Conservation (phyloP, 2,329 filamentous ascomycete species). For the Westerdykella aurantiaca region DNA sequence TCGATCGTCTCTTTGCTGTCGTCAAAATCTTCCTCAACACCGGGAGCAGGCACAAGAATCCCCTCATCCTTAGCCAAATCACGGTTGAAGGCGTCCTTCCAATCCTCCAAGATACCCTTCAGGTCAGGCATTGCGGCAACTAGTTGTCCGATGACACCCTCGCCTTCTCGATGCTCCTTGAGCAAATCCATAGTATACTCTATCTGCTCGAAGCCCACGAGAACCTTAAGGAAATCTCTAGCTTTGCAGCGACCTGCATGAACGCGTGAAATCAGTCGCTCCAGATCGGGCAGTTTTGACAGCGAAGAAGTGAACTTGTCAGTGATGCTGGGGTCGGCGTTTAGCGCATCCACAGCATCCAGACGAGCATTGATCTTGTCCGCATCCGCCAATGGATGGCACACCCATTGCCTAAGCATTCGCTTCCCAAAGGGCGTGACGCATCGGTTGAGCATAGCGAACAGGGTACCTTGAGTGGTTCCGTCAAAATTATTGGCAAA, state of each 20-base stretch:
- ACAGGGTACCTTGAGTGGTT: conserved; percentile 77
- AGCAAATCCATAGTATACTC: conserved; percentile 87
- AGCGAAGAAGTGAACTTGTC: conserved; percentile 86
- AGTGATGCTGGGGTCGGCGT: conserved; percentile 71
- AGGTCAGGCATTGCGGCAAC: conserved; percentile 83
- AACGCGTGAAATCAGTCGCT: conserved; percentile 87
- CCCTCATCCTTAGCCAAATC: conserved; percentile 71
- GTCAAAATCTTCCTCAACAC: conserved; percentile 90
- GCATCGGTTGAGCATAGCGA: conserved; percentile 84
- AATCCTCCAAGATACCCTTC: conserved; percentile 65
- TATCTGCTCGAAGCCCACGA: conserved; percentile 97
- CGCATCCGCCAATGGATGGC: conserved; percentile 84
- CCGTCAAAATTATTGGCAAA: conserved; percentile 92
- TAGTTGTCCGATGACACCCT: conserved; percentile 78
- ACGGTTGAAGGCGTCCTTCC: conserved; percentile 89
- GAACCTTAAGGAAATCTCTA: conserved; percentile 85
- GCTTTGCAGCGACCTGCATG: conserved; percentile 87
- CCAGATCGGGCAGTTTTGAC: conserved; percentile 86
- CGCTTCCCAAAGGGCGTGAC: conserved; percentile 96
- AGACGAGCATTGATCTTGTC: conserved; percentile 85
- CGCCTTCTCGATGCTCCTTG: conserved; percentile 64
- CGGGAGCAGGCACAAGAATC: conserved; percentile 75
- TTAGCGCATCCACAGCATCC: conserved; percentile 89
- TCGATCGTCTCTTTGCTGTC: conserved; percentile 70
- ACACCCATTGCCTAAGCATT: conserved; percentile 94